Percentiles rank a stretch among this genome's conserved stretches.
Evolutionary conservation across 768 basidiomycete species (phyloP).

Genomic region (Kwoniella europaea): DNA sequence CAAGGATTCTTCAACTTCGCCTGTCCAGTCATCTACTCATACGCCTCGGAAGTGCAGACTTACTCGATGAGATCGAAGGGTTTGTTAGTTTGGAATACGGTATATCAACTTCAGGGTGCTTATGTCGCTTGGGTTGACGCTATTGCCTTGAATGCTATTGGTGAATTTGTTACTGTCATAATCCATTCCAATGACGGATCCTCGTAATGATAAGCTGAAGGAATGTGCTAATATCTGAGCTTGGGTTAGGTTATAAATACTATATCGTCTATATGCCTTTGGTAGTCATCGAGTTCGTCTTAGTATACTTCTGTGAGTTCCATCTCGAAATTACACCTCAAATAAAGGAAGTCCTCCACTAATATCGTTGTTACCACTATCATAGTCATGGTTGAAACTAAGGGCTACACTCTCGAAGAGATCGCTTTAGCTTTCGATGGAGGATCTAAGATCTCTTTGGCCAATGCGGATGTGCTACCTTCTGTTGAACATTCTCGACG

Average conservation of each 20-base stretch:
- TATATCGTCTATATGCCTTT: constrained; percentile 58
- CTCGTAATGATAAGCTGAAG: too few species aligned
- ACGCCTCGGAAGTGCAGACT: constrained; percentile 58
- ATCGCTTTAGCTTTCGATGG: constrained; percentile 48
- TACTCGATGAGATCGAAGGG: constrained; percentile 59
- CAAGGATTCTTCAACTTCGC: constrained; percentile 57
- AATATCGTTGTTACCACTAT: too few species aligned
- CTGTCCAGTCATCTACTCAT: constrained; percentile 22
- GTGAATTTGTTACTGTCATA: too few species aligned
- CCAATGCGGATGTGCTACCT: constrained; percentile 4
- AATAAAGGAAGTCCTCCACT: too few species aligned
- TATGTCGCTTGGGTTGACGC: constrained; percentile 75
- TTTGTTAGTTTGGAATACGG: constrained; percentile 57
- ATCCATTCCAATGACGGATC: too few species aligned
- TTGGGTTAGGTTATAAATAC: constrained; percentile 52
- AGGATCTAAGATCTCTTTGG: constrained; percentile 15
- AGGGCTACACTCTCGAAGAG: constrained; percentile 53
- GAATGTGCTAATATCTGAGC: not conserved
- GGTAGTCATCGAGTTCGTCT: constrained; percentile 56
- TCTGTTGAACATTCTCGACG: constrained; percentile 8
- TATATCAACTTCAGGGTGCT: constrained; percentile 71
- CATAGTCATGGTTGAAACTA: constrained; percentile 48
- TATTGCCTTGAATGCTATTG: constrained; percentile 52
- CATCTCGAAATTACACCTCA: too few species aligned
- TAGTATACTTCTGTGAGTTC: constrained; percentile 47